Evolutionary conservation across 163 green algal species (phyloP).

Genomic region (Smithsoniella earleae): DNA sequence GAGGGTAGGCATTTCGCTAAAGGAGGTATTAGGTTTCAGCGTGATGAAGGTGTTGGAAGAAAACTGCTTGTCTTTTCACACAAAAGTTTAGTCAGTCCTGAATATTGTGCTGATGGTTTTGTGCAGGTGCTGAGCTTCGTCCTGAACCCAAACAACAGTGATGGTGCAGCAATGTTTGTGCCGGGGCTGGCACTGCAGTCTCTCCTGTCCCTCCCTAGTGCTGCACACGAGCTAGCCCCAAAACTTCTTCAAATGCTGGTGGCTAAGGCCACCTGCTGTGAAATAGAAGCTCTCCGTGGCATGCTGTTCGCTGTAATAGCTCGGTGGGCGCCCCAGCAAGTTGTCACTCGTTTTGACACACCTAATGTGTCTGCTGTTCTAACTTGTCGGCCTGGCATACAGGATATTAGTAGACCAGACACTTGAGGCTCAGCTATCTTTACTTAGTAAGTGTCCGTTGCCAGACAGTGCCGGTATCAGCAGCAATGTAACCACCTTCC

Average conservation of each 20-base stretch:
- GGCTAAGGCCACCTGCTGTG: background rate
- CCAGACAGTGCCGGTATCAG: background rate
- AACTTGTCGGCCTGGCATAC: too few relatives aligned
- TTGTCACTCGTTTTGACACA: too few relatives aligned
- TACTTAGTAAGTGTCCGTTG: background rate
- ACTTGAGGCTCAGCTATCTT: background rate
- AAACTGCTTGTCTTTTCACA: too few relatives aligned
- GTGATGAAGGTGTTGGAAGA: too few relatives aligned
- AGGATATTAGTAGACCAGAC: constrained; percentile 14
- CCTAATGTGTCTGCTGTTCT: too few relatives aligned
- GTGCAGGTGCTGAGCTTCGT: constrained; percentile 15
- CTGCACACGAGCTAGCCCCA: background rate
- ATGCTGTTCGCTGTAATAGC: constrained; percentile 2
- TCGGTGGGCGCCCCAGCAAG: background rate
- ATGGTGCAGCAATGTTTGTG: constrained; percentile 15
- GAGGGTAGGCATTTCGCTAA: too few relatives aligned
- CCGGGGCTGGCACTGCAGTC: background rate
- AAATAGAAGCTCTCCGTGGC: constrained; percentile 10
- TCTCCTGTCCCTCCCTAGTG: background rate
- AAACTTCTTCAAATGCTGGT: constrained; percentile 24
- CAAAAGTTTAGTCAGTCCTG: too few relatives aligned
- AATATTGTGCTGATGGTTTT: too few relatives aligned
- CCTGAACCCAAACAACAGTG: constrained; percentile 13
- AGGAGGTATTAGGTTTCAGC: too few relatives aligned
- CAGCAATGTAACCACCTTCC: background rate